Evolutionary conservation across 1,284 basidiomycete species (phyloP).

Genomic region (Termitomyces sp.): DNA sequence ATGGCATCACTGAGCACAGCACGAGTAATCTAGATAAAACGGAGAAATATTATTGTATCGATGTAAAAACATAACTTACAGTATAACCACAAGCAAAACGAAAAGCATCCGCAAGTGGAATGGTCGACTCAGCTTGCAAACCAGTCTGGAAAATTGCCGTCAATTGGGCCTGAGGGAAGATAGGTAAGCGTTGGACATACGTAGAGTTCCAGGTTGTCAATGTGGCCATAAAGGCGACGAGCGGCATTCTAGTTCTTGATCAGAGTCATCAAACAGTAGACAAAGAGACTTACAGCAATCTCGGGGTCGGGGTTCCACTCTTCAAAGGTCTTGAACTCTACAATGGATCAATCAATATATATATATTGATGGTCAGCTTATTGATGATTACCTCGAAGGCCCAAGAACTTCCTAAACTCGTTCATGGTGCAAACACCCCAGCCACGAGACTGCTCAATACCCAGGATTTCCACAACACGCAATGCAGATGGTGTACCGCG

Average conservation of each 20-base stretch:
- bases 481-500: slow-evolving; percentile 38
- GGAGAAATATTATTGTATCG: slow-evolving; percentile 13
- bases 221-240: slow-evolving; percentile 44
- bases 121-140: slow-evolving; percentile 47
- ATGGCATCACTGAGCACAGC: slow-evolving; percentile 52
- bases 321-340: slow-evolving; percentile 41
- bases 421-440: slow-evolving; percentile 45
- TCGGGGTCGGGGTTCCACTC: slow-evolving; percentile 55
- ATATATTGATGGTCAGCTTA: not conserved
- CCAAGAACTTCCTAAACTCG: slow-evolving; percentile 51
- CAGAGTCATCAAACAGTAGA: not conserved
- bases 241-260: slow-evolving; percentile 34
- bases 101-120: slow-evolving; percentile 44
- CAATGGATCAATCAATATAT: not conserved
- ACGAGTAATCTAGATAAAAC: slow-evolving; percentile 28
- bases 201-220: slow-evolving; percentile 51
- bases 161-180: not conserved
- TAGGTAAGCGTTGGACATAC: slow-evolving; percentile 22
- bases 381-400: slow-evolving; percentile 34
- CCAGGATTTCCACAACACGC: slow-evolving; percentile 43
- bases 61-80: slow-evolving; percentile 24
- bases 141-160: slow-evolving; percentile 34
- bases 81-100: slow-evolving; percentile 49
- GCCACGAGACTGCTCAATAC: slow-evolving; percentile 39
- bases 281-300: slow-evolving; percentile 30